Conservation (phyloP, 345 rosid species). For the Carallia brachiata region DNA sequence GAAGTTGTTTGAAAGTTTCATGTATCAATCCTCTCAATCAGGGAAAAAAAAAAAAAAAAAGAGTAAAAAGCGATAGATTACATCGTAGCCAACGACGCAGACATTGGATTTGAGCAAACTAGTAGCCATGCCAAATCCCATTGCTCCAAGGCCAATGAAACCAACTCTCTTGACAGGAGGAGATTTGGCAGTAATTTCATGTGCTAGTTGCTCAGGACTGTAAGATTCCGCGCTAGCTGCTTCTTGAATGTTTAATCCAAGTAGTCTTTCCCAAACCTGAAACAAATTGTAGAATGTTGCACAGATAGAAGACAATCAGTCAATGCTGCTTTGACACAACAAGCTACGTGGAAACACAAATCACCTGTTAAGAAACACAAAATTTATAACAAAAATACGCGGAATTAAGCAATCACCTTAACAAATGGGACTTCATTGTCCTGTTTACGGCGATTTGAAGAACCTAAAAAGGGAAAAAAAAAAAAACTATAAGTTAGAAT, state of each 20-base stretch:
- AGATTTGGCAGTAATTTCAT: constrained; percentile 49
- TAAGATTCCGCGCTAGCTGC: constrained; percentile 68
- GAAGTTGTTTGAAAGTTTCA: too few relatives aligned
- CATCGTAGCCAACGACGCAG: constrained; percentile 77
- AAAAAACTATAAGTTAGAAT: too few relatives aligned
- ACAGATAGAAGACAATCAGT: too few relatives aligned
- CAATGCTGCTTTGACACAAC: too few relatives aligned
- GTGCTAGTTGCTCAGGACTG: constrained; percentile 68
- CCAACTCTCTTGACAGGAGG: constrained; percentile 61
- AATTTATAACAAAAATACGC: background rate
- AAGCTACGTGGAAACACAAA: background rate
- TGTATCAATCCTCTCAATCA: too few relatives aligned
- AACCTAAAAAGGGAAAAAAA: constrained; percentile 55
- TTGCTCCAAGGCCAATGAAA: constrained; percentile 97
- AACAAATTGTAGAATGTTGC: constrained; percentile 3
- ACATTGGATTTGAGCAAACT: constrained; percentile 66
- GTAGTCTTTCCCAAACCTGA: constrained; percentile 70
- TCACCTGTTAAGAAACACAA: constrained; percentile 1
- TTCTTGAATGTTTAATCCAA: constrained; percentile 56
- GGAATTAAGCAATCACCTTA: constrained; percentile 44
- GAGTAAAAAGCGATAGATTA: constrained; percentile 34
- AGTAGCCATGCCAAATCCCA: constrained; percentile 99
- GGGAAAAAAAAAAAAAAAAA: too few relatives aligned
- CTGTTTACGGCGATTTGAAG: constrained; percentile 42
- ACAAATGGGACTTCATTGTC: constrained; percentile 45